Base-by-base conservation (phyloP, 2,329 filamentous ascomycete species). In the Verticillium zaregamsianum region DNA sequence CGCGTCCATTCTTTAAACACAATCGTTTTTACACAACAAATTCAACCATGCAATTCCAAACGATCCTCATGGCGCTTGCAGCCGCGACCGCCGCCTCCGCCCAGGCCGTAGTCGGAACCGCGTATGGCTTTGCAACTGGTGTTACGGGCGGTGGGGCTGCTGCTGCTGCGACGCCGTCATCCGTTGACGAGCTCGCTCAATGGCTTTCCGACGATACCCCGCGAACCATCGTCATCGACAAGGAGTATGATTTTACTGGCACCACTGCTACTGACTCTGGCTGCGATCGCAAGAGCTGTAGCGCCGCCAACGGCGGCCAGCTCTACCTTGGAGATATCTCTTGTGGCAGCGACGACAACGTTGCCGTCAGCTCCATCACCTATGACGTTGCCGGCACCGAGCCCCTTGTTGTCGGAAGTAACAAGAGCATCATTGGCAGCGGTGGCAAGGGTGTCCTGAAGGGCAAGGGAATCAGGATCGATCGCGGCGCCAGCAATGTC, bases 141-240 rank as follows among this genome's bases (percentile, higher is more conserved):
- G 79, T 81, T 2, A 85, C 82, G 33, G 83, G 83, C 56, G 83
- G 83, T 66, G 82, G 82, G 32, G 73, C 67, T 60, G 81, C 80
- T 14, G 71, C 77, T 17, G 74, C 80, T 5, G 66, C 64, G 1
- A 76, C 77, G 55, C 82, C 81, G n/a, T 71, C 70, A 15, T 76
- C 75, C 32, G 79, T 73, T 25, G 75, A 73, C 17, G 76, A 86
- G 73, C 78, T 84, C 62, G 66, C 72, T 2, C 35, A 66, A 14
- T 67, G 62, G 59, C 65, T 71, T 3, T 63, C 68, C n/a, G 69
- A 71, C n/a, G 69, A 71, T 5, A 67, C 65, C 2, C 65, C 68
- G 2, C 65, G 68, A 20, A 65, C 65, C 14, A 70, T 71, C 11
- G 57, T 68, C 7, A 65, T 71, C 57, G 62, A 71, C 40, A 67